Conservation (phyloP, 495 filamentous ascomycete genomes). For the Aspergillus affinis region DNA sequence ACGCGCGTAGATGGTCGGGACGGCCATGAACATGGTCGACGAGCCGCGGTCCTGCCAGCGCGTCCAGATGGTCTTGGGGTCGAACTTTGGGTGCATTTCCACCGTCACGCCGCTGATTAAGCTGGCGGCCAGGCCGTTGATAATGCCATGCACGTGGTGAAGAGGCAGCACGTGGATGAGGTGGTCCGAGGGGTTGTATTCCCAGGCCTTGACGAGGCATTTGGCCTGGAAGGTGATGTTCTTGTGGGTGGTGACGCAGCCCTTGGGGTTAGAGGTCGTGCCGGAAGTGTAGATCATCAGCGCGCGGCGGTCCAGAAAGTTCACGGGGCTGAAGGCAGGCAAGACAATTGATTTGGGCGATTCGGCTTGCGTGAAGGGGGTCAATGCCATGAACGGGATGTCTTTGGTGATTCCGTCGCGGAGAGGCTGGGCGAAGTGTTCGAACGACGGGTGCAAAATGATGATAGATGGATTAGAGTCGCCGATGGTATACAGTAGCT, state of each 20-base stretch:
- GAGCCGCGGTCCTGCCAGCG: slow-evolving; percentile 40
- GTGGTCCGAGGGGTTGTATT: slow-evolving; percentile 35
- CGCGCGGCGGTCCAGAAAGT: slow-evolving; percentile 33
- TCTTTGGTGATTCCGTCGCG: slow-evolving; percentile 28
- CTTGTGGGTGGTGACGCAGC: slow-evolving; percentile 45
- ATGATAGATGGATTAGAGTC: slow-evolving; percentile 46
- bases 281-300: slow-evolving; percentile 50
- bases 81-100: slow-evolving; percentile 48
- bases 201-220: slow-evolving; percentile 39
- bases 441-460: slow-evolving; percentile 41
- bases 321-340: slow-evolving; percentile 31
- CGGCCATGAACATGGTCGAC: slow-evolving; percentile 47
- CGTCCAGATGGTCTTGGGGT: slow-evolving; percentile 43
- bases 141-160: slow-evolving; percentile 46
- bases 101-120: slow-evolving; percentile 41
- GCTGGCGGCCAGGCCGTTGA: slow-evolving; percentile 41
- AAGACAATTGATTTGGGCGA: slow-evolving; percentile 19
- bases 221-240: slow-evolving; percentile 46
- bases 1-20: slow-evolving; percentile 48
- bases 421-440: slow-evolving; percentile 31
- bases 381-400: slow-evolving; percentile 35
- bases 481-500: slow-evolving; percentile 42
- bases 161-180: slow-evolving; percentile 48
- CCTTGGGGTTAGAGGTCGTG: slow-evolving; percentile 46
- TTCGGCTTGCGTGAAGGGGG: slow-evolving; percentile 29